Base-by-base conservation (phyloP, 2,329 filamentous ascomycete genomes). In the Cytospora mali region DNA sequence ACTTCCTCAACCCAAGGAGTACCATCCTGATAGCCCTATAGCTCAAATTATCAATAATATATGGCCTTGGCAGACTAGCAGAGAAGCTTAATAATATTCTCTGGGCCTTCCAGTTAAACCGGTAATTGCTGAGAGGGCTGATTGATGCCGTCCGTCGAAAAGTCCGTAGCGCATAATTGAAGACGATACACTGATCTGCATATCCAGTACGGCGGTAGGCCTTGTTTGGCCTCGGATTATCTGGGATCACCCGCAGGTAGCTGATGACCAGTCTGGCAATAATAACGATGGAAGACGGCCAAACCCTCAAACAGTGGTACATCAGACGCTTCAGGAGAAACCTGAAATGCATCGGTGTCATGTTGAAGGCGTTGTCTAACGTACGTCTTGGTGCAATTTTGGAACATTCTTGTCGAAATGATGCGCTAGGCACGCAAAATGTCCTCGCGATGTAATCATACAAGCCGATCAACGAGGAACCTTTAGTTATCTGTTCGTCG, bases 41-140 rank as follows among this genome's bases (percentile, higher is more conserved):
- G 23, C 83, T 82, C 1, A 69, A 66, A 35, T 75, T 75, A 64
- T 79, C 79, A 31, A 88, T 78, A n/a, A 81, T 69, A 4, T 88
- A 71, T 4, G 83, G 78, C 9, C 77, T 78, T 1, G 78, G 70
- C 31, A 85, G 74, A 4, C 73, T 71, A 27, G 80, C 78, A 0
- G 84, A 86, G 69, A 83, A 76, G 21, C 77, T 75, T 27, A 89
- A 72, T 29, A 89, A 74, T 6, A 78, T 73, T 54, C 78, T 81
- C 66, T 88, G 83, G 0, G 84, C 84, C 60, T 81, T 77, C 86
- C 86, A 88, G 65, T 82, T 83, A 71, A 80, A 76, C 4, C 72
- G 70, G 71, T 77, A 78, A 42, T 79, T 75, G 18, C 66, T 62
- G 11, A 75, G 27, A 0, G 74, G 71, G 14, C 62, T 64, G n/a